Base-by-base conservation (phyloP, 257 asterid genomes). In the Gentiana straminea region DNA sequence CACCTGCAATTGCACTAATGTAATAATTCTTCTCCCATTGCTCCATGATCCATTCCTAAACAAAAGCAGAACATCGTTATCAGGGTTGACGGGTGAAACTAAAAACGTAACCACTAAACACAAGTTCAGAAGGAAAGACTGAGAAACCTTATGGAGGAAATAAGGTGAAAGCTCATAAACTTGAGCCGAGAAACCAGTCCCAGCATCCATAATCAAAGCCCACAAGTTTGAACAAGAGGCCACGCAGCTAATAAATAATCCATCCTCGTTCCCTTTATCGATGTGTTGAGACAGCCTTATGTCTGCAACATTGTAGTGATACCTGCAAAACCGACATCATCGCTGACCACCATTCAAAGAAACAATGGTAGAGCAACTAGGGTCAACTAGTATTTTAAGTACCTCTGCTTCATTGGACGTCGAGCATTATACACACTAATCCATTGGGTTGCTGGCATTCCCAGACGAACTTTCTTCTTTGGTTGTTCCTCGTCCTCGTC, bases 281-380 rank as follows among this genome's bases (percentile, higher is more conserved):
- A 59, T 38, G 33, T 8, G 48, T 34, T 47, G 56, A 35, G 8
- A 3, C 1, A 60, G 35, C 45, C 47, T 60, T 3, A 9, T 13
- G 8, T 60, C 56, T 2, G 55, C 34, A 5, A 60, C 56, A 49
- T 35, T 60, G 59, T 52, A 52, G 43, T 62, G 64, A 60, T 60
- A 60, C 36, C 63, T 58, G 13, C 63, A 58, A 58, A 5, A 53
- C 37, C 39, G 13, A 1, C 34, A 4, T 55, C 68, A 59, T 11
- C 2, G 44, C 4, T 39, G 44, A 3, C 6, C 44, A 3, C 44
- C 44, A 39, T 39, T 3, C 7, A 53, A 11, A 15, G 2, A 52
- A 9, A 5, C 43, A 60, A 60, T 46, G 44, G 58, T 46, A 13
- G 51, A 55, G 4, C 35, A 49, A 57, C 15, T 41, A 39, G 13